Conservation (phyloP, 805 yeast species). For the Zygosaccharomyces rouxii region DNA sequence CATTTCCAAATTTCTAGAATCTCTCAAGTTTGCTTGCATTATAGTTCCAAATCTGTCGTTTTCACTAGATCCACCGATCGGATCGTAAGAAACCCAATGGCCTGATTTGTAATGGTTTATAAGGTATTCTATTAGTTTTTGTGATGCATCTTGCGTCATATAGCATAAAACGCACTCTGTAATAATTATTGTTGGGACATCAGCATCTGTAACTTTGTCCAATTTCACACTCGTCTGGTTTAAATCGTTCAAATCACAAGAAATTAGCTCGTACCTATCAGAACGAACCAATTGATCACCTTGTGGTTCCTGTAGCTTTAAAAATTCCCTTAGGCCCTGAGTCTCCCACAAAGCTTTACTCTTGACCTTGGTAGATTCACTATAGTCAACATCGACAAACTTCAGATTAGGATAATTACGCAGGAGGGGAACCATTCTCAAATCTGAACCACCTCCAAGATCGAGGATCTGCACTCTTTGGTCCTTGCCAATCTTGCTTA, state of each 20-base stretch:
- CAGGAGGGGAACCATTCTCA: conserved; percentile 43
- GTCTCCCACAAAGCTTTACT: conserved; percentile 19
- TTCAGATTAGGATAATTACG: conserved; percentile 23
- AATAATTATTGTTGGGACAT: conserved; percentile 45
- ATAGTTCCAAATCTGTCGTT: conserved; percentile 45
- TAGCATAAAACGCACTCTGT: conserved; percentile 61
- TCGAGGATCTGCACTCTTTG: conserved; percentile 50
- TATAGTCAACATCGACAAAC: conserved; percentile 50
- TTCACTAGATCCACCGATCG: conserved; percentile 49
- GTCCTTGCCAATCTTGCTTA: conserved; percentile 19
- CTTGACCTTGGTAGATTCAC: conserved; percentile 44
- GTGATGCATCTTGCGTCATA: conserved; percentile 41
- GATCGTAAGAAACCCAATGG: conserved; percentile 48
- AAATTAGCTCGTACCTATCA: conserved; percentile 27
- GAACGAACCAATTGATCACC: conserved; percentile 25
- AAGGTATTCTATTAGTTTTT: conserved; percentile 37
- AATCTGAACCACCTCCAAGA: conserved; percentile 68
- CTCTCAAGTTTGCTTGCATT: conserved; percentile 48
- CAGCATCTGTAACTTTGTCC: conserved; percentile 11
- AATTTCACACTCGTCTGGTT: conserved; percentile 29
- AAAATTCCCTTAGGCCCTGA: conserved; percentile 5
- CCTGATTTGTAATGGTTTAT: conserved; percentile 22
- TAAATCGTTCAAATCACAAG: conserved; percentile 36
- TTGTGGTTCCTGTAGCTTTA: conserved; percentile 13
- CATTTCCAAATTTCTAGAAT: conserved; percentile 45